phyloP scores from a whole-genome alignment of 2,329 filamentous ascomycete genomes.

The Talaromyces marneffei region DNA sequence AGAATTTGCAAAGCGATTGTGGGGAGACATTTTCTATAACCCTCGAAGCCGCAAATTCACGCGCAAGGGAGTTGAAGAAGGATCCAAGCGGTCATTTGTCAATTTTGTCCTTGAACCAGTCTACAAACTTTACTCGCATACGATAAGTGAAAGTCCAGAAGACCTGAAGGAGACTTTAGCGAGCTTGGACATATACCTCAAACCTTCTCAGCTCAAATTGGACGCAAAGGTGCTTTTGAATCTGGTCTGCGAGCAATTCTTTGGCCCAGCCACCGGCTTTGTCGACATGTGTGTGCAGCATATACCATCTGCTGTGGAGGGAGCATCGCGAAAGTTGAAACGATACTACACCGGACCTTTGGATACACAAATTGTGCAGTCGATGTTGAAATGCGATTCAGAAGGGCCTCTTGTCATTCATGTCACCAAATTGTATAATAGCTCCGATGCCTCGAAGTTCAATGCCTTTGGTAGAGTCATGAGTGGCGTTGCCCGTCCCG shows the following conservation, averaged over 20 bases:
- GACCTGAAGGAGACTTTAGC: slow-evolving; percentile 74
- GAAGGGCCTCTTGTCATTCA: slow-evolving; percentile 90
- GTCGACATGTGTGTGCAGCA: slow-evolving; percentile 94
- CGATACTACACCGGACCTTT: slow-evolving; percentile 87
- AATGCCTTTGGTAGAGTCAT: slow-evolving; percentile 85
- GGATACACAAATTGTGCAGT: slow-evolving; percentile 70
- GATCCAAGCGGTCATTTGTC: slow-evolving; percentile 79
- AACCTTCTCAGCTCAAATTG: slow-evolving; percentile 84
- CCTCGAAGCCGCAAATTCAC: slow-evolving; percentile 85
- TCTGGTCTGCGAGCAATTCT: slow-evolving; percentile 90
- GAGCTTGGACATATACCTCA: slow-evolving; percentile 74
- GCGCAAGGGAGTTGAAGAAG: slow-evolving; percentile 74
- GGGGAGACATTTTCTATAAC: slow-evolving; percentile 97
- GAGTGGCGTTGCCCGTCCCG: slow-evolving; percentile 80
- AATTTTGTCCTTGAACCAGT: slow-evolving; percentile 94
- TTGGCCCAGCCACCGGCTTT: slow-evolving; percentile 80
- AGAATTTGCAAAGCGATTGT: slow-evolving; percentile 79
- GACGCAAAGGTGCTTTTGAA: slow-evolving; percentile 86
- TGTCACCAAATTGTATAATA: slow-evolving; percentile 88
- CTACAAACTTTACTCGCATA: slow-evolving; percentile 95
- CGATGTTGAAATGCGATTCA: slow-evolving; percentile 77
- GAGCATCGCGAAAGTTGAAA: slow-evolving; percentile 69
- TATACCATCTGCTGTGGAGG: slow-evolving; percentile 77
- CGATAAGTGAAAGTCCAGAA: slow-evolving; percentile 81
- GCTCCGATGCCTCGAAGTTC: slow-evolving; percentile 83